Evolutionary conservation across 1,284 basidiomycete genomes (phyloP), one percentile per base, ranked within the genome.

Genomic region (Marasmius tenuissimus): DNA sequence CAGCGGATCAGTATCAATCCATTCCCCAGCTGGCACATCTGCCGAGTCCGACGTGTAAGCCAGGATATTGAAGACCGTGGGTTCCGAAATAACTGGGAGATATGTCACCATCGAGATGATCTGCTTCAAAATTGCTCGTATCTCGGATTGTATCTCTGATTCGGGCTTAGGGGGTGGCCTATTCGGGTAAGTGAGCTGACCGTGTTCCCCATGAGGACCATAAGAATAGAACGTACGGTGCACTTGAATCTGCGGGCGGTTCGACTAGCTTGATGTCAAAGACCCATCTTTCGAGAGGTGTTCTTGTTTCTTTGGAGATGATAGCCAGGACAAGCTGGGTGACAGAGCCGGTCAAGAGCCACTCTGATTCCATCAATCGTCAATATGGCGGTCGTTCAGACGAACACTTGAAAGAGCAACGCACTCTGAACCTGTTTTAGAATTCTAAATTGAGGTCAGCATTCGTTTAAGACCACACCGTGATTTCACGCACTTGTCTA

Each of bases 91-190:
- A 61, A 96, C 91, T 0, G 97, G 97, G 59, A 99, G 80, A 77
- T 98, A 98, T 14, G 97, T 98, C 66, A 96, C 94, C 69, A 90
- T 93, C 53, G 94, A 94, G 48, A 97, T 96, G 72, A 99, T 99
- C 76, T 99, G 97, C 79, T 98, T 97, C 73, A 99, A 87, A 72
- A 99, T 98, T 57, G 94, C 94, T 27, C 97, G 89, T 68, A 99
- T 99, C 82, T 99, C 97, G 35, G 92, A 93, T 75, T 97, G 94
- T 38, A 99, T 97, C 72, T 98, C 94, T 38, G 94, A 85, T 71
- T 98, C 96, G 2, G 89, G 86, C 69, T 92, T 93, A 6, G 84
- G 71, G 48, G 82, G 76, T 59, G 75, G 74, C 39, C 85, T 86
- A 69, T 55, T 52, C 40, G 47, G 45, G 22, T 27, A 59, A 45